These are phyloP conservation scores for Delphinella strobiligena DNA, from an alignment of 2,329 filamentous ascomycete species.

Conservation along the genomic window DNA sequence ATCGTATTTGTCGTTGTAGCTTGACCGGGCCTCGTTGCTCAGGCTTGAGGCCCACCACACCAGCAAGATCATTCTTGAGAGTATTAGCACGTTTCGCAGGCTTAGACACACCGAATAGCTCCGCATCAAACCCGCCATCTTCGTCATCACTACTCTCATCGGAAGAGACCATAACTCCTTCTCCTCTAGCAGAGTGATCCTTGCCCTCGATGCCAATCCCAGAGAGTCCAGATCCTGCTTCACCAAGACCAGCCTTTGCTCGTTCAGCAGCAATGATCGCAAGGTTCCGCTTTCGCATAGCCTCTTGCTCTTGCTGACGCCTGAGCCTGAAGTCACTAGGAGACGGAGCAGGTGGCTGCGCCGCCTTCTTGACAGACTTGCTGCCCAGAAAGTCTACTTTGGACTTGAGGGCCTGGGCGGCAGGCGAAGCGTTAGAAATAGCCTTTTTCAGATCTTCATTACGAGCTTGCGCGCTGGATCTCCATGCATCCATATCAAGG, in stretches of 20 bases:
- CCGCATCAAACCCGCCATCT: slow-evolving; percentile 47
- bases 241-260: slow-evolving; percentile 32
- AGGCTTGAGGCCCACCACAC: slow-evolving; percentile 19
- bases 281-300: slow-evolving; percentile 59
- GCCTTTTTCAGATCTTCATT: slow-evolving; percentile 33
- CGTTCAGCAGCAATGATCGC: slow-evolving; percentile 58
- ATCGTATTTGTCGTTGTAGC: slow-evolving; percentile 68
- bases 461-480: slow-evolving; percentile 24
- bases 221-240: slow-evolving; percentile 65
- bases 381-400: slow-evolving; percentile 15
- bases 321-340: slow-evolving; percentile 56
- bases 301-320: slow-evolving; percentile 62
- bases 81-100: slow-evolving; percentile 31
- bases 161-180: slow-evolving; percentile 80
- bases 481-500: slow-evolving; percentile 24
- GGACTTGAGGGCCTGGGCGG: slow-evolving; percentile 12
- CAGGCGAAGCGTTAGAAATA: slow-evolving; percentile 19
- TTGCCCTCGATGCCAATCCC: slow-evolving; percentile 65
- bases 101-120: slow-evolving; percentile 47
- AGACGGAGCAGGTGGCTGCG: slow-evolving; percentile 24
- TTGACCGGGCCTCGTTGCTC: slow-evolving; percentile 60
- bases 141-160: slow-evolving; percentile 46
- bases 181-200: slow-evolving; percentile 61
- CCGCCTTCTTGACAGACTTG: slow-evolving; percentile 18
- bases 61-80: slow-evolving; percentile 18